phyloP scores from a whole-genome alignment of 2,329 filamentous ascomycete species.

The Metarhizium guizhouense region DNA sequence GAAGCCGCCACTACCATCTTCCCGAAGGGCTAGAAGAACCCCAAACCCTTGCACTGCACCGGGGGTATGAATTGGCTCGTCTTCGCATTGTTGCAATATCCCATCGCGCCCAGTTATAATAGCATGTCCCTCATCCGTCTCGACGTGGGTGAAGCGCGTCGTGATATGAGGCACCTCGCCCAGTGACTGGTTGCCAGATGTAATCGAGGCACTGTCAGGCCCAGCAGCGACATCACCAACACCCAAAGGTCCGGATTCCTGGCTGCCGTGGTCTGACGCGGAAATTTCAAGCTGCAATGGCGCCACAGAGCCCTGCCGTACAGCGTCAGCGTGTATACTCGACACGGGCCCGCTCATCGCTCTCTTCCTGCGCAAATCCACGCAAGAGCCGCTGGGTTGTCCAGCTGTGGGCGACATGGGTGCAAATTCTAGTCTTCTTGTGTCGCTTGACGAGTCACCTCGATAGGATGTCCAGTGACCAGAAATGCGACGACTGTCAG shows the following conservation, averaged over 20 bases:
- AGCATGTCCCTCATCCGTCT: constrained; percentile 70
- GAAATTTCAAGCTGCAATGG: constrained; percentile 26
- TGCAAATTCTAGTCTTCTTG: constrained; percentile 17
- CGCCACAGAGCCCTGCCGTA: constrained; percentile 24
- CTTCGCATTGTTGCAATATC: constrained; percentile 71
- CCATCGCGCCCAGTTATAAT: constrained; percentile 74
- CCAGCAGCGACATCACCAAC: neutral
- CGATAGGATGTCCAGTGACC: constrained; percentile 20
- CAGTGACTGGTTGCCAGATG: constrained; percentile 14
- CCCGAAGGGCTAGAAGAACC: constrained; percentile 62
- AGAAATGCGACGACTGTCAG: constrained; percentile 21
- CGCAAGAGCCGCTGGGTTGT: neutral
- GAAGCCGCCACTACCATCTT: constrained; percentile 59
- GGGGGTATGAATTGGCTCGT: constrained; percentile 83
- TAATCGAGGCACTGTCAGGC: constrained; percentile 9
- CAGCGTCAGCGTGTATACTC: constrained; percentile 36
- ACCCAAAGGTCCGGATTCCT: constrained; percentile 15
- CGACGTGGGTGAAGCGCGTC: constrained; percentile 67
- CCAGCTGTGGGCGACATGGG: constrained; percentile 13
- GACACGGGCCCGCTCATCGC: constrained; percentile 30
- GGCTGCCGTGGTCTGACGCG: constrained; percentile 22
- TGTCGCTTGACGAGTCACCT: constrained; percentile 19
- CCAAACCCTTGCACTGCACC: constrained; percentile 78
- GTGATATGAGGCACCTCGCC: constrained; percentile 47
- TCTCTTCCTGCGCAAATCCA: constrained; percentile 22